These are phyloP conservation scores for Thalassiosira livingstoniorum DNA, from an alignment of 352 stramenopile species.

Conservation along the genomic window DNA sequence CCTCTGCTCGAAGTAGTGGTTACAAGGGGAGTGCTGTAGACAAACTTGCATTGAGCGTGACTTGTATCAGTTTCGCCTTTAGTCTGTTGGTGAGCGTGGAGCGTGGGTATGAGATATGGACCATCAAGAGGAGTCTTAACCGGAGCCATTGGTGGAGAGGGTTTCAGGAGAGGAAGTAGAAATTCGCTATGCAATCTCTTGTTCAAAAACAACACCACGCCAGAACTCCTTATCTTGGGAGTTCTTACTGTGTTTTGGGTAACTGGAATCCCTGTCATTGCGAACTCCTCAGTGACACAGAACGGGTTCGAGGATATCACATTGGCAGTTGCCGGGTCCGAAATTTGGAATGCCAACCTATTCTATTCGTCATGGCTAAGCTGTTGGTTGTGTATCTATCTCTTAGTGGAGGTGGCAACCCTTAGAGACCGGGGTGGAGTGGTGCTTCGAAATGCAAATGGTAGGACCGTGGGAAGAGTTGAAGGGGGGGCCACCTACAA, in stretches of 20 bases:
- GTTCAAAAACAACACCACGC: conserved; percentile 5
- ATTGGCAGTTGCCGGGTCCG: conserved; percentile 22
- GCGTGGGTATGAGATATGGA: conserved; percentile 24
- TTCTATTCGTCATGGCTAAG: conserved; percentile 50
- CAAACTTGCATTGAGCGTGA: conserved; percentile 19
- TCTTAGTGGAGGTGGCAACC: conserved; percentile 43
- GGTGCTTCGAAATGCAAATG: not conserved
- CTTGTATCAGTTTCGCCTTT: not conserved
- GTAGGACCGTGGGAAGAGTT: not conserved
- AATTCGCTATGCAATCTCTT: not conserved
- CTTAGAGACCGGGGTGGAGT: not conserved
- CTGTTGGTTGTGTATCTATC: conserved; percentile 25
- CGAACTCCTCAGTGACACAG: conserved; percentile 3
- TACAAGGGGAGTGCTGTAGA: not conserved
- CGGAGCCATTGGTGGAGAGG: not conserved
- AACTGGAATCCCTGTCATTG: conserved; percentile 34
- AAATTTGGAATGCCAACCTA: conserved; percentile 62
- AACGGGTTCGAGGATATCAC: not conserved
- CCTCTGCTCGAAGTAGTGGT: not conserved
- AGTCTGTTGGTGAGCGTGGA: not conserved
- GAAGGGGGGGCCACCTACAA: not conserved
- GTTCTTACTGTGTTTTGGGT: conserved; percentile 40
- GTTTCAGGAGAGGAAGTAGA: not conserved
- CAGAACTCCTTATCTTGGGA: conserved; percentile 28
- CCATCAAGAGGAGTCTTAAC: conserved; percentile 19